These are phyloP conservation scores for Orobanche coerulescens DNA, from an alignment of 257 asterid genomes.

Conservation along the genomic window DNA sequence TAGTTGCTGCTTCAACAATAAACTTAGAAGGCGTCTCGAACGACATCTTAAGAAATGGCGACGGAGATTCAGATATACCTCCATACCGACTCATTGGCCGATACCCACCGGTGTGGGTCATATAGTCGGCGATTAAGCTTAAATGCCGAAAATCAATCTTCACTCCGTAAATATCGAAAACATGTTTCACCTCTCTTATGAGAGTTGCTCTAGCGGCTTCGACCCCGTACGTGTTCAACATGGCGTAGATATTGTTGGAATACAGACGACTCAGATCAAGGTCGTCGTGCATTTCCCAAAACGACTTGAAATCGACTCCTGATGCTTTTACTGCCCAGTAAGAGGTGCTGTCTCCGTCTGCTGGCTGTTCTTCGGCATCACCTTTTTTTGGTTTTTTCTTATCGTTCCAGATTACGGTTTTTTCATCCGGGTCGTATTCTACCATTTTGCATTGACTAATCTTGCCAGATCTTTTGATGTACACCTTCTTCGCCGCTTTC, in stretches of 20 bases:
- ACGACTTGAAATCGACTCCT: constrained; percentile 58
- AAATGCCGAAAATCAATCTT: constrained; percentile 79
- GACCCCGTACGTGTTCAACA: constrained; percentile 71
- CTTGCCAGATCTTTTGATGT: constrained; percentile 57
- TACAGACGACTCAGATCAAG: constrained; percentile 67
- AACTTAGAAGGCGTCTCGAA: constrained; percentile 88
- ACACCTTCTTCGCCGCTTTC: constrained; percentile 69
- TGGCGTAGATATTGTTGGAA: constrained; percentile 59
- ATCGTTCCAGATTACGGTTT: constrained; percentile 71
- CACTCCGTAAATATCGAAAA: constrained; percentile 84
- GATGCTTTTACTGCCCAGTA: constrained; percentile 91
- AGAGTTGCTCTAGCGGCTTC: constrained; percentile 88
- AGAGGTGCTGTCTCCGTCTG: constrained; percentile 23
- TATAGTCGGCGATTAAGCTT: constrained; percentile 75
- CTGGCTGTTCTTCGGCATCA: not conserved
- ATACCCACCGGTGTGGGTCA: constrained; percentile 88
- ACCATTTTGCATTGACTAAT: constrained; percentile 71
- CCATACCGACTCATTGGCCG: constrained; percentile 88
- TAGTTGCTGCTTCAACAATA: constrained; percentile 75
- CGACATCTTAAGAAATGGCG: constrained; percentile 81
- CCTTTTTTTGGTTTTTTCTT: constrained; percentile 34
- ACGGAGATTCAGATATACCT: constrained; percentile 59
- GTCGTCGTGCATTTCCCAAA: constrained; percentile 71
- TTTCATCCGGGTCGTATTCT: constrained; percentile 70
- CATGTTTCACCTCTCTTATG: constrained; percentile 71